Evolutionary conservation across 2,329 filamentous ascomycete species (phyloP).

Genomic region (Pyricularia sp.): DNA sequence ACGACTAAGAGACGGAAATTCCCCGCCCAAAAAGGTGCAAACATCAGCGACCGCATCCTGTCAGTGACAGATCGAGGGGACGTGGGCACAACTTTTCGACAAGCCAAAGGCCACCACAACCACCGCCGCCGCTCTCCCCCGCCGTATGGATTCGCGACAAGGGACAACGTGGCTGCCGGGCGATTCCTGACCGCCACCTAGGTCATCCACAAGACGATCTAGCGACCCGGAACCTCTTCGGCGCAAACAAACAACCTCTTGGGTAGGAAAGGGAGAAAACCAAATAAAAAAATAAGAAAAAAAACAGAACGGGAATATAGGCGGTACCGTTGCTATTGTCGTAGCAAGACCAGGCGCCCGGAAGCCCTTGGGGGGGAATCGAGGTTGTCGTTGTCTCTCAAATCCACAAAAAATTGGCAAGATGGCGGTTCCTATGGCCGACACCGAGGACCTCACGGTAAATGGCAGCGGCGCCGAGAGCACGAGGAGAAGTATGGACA

Average conservation of each 20-base stretch:
- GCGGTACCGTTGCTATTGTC: neutral
- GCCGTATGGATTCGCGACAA: neutral
- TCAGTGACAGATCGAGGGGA: neutral
- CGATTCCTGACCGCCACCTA: neutral
- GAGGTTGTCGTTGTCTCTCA: neutral
- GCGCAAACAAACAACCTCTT: neutral
- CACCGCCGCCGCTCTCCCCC: neutral
- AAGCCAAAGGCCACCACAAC: neutral
- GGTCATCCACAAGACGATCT: neutral
- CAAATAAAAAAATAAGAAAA: neutral
- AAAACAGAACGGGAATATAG: neutral
- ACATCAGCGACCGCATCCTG: neutral
- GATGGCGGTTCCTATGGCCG: neutral
- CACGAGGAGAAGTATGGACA: conserved; percentile 1
- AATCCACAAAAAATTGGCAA: neutral
- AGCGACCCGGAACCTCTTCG: neutral
- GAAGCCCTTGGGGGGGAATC: neutral
- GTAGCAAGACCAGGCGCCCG: neutral
- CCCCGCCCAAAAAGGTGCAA: neutral
- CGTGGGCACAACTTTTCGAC: neutral
- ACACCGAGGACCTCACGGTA: neutral
- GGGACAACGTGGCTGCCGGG: neutral
- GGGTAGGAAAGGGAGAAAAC: neutral
- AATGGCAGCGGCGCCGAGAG: neutral
- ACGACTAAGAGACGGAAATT: neutral